Conservation (phyloP, 2,329 filamentous ascomycete genomes). For the Spiromastix sp. region DNA sequence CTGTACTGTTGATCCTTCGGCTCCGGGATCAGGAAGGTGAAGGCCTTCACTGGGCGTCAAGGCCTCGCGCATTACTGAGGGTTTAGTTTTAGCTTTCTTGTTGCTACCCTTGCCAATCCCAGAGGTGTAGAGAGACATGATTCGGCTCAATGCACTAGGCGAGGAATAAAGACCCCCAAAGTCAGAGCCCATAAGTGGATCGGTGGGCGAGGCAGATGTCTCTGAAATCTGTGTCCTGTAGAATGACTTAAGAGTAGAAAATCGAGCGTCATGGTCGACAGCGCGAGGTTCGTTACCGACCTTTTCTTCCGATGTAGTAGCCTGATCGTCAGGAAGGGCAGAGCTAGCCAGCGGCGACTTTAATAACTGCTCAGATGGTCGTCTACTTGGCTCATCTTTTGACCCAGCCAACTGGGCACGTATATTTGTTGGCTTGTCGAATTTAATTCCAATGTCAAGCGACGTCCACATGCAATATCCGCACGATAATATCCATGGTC, state of each 20-base stretch:
- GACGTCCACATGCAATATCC: slow-evolving; percentile 91
- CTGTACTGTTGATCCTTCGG: slow-evolving; percentile 50
- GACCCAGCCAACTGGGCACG: slow-evolving; percentile 62
- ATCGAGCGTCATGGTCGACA: slow-evolving; percentile 57
- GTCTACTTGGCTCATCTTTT: slow-evolving; percentile 30
- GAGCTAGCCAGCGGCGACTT: slow-evolving; percentile 29
- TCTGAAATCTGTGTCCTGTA: slow-evolving; percentile 70
- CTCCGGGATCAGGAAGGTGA: slow-evolving; percentile 48
- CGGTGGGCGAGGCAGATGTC: slow-evolving; percentile 42
- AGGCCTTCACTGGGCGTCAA: slow-evolving; percentile 61
- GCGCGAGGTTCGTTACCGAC: slow-evolving; percentile 16
- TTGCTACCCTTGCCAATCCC: slow-evolving; percentile 47
- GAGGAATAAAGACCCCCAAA: slow-evolving; percentile 50
- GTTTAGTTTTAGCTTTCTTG: slow-evolving; percentile 57
- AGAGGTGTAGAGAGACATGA: slow-evolving; percentile 79
- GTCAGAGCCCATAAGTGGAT: slow-evolving; percentile 40
- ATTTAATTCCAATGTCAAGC: slow-evolving; percentile 77
- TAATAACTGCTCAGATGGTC: slow-evolving; percentile 14
- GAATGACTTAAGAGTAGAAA: slow-evolving; percentile 64
- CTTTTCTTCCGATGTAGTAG: slow-evolving; percentile 21
- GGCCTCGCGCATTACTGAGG: slow-evolving; percentile 72
- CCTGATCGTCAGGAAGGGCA: slow-evolving; percentile 22
- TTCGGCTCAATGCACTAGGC: slow-evolving; percentile 70
- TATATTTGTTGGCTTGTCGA: slow-evolving; percentile 82
- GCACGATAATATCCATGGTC: slow-evolving; percentile 72